Evolutionary conservation across 2,329 filamentous ascomycete species (phyloP).

Genomic region (Trichoderma afroharzianum): DNA sequence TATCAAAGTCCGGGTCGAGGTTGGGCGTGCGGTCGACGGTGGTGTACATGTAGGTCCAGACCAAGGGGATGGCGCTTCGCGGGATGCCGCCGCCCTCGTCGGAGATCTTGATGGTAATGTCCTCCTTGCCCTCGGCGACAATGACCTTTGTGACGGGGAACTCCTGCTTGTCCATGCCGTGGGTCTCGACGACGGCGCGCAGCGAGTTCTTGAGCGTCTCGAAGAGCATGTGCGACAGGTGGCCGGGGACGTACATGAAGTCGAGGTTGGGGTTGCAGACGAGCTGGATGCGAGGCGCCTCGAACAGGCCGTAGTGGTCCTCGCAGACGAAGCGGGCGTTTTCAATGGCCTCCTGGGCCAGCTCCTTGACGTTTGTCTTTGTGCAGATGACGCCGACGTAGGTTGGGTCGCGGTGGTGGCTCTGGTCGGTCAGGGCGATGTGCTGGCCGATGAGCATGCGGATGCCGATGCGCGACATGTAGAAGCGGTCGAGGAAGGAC

Average conservation of each 20-base stretch:
- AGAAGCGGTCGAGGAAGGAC: slow-evolving; percentile 96
- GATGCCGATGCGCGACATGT: slow-evolving; percentile 99
- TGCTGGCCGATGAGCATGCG: slow-evolving; percentile 99
- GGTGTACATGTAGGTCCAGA: slow-evolving; percentile 99
- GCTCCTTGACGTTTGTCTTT: slow-evolving; percentile 91
- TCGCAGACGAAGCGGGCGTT: slow-evolving; percentile 99
- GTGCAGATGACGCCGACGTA: slow-evolving; percentile 99
- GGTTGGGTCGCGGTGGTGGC: slow-evolving; percentile 80
- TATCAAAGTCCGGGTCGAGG: slow-evolving; percentile 95
- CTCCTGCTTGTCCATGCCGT: slow-evolving; percentile 91
- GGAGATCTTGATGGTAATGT: slow-evolving; percentile 97
- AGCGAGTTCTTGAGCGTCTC: slow-evolving; percentile 98
- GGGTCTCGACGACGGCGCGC: slow-evolving; percentile 90
- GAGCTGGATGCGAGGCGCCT: slow-evolving; percentile 93
- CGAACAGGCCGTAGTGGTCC: slow-evolving; percentile 96
- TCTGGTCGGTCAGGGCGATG: slow-evolving; percentile 93
- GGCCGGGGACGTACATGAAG: slow-evolving; percentile 99
- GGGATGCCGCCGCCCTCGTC: slow-evolving; percentile 97
- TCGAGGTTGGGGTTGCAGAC: slow-evolving; percentile 91
- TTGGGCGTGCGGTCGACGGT: slow-evolving; percentile 95
- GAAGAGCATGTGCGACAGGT: slow-evolving; percentile 98
- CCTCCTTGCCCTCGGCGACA: slow-evolving; percentile 94
- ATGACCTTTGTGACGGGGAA: slow-evolving; percentile 98
- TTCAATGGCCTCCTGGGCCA: slow-evolving; percentile 95
- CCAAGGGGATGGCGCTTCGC: slow-evolving; percentile 84